Conservation (phyloP, 495 filamentous ascomycete species). For the Penicillium riverlandense region DNA sequence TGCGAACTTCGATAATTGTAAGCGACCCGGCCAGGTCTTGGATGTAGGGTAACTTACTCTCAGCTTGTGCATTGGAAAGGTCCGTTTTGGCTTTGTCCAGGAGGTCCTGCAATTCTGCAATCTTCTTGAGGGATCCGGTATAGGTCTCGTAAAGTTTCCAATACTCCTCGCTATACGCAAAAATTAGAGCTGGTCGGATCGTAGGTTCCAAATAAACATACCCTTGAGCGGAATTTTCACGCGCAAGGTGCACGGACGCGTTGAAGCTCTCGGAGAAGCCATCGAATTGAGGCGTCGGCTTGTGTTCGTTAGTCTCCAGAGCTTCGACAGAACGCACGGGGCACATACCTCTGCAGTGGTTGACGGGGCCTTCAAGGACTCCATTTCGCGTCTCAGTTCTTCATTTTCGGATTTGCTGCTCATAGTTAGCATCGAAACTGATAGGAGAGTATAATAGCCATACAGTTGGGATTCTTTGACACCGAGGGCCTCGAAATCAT, state of each 20-base stretch:
- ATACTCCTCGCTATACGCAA: constrained; percentile 32
- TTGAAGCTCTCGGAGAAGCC: constrained; percentile 31
- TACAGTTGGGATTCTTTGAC: constrained; percentile 36
- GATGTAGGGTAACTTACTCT: constrained; percentile 24
- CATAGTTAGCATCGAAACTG: constrained; percentile 9
- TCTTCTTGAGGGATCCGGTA: constrained; percentile 31
- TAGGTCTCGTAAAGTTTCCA: constrained; percentile 42
- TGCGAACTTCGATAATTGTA: constrained; percentile 27
- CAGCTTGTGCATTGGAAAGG: constrained; percentile 30
- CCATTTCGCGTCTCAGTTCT: constrained; percentile 33
- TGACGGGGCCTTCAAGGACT: constrained; percentile 27
- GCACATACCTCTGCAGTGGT: constrained; percentile 13
- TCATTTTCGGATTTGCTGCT: constrained; percentile 37
- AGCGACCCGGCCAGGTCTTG: constrained; percentile 10
- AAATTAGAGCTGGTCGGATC: constrained; percentile 11
- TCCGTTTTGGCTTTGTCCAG: constrained; percentile 29
- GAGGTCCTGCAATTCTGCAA: constrained; percentile 33
- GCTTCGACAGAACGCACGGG: background rate
- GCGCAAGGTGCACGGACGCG: constrained; percentile 28
- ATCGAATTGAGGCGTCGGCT: constrained; percentile 25
- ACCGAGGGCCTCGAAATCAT: constrained; percentile 39
- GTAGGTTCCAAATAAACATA: constrained; percentile 3
- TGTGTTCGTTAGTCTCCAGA: constrained; percentile 5
- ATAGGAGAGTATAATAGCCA: constrained; percentile 3
- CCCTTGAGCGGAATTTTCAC: constrained; percentile 34